These are phyloP conservation scores for Phoenix roebelenii DNA, from an alignment of 176 grass and related monocot genomes.

Conservation along the genomic window DNA sequence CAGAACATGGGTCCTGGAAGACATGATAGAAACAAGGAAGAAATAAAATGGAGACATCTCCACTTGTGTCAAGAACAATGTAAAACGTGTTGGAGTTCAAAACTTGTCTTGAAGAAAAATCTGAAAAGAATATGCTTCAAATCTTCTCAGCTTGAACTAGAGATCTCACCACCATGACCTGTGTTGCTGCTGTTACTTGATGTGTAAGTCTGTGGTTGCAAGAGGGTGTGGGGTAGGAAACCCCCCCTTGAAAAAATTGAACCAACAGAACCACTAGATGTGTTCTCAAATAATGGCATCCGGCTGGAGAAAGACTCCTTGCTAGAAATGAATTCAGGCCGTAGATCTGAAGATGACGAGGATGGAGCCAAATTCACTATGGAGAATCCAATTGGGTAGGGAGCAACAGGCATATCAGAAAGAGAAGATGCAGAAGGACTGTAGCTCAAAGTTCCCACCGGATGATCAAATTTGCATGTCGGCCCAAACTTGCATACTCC, in stretches of 20 bases:
- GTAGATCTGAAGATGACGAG: conserved; percentile 14
- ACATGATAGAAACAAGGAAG: too few relatives aligned
- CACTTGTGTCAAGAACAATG: neutral
- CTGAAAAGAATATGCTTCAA: neutral
- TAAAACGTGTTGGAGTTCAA: neutral
- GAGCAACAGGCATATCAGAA: conserved; percentile 31
- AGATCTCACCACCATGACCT: conserved; percentile 1
- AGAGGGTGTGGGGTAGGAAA: neutral
- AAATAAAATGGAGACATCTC: neutral
- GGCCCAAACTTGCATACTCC: conserved; percentile 47
- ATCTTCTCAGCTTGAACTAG: conserved; percentile 7
- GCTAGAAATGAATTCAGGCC: conserved; percentile 20
- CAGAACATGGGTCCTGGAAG: neutral
- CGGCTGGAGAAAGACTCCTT: conserved; percentile 12
- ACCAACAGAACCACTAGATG: conserved; percentile 6
- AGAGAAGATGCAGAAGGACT: conserved; percentile 31
- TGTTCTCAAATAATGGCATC: conserved; percentile 3
- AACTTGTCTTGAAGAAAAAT: neutral
- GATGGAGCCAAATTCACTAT: neutral
- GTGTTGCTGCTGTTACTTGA: neutral
- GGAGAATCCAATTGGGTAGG: conserved; percentile 27
- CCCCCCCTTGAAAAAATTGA: neutral
- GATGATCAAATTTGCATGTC: conserved; percentile 50
- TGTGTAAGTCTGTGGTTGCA: neutral
- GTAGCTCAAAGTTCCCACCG: conserved; percentile 27